Base-by-base conservation (phyloP, 1,284 basidiomycete genomes). In the Neolentinus lepideus region DNA sequence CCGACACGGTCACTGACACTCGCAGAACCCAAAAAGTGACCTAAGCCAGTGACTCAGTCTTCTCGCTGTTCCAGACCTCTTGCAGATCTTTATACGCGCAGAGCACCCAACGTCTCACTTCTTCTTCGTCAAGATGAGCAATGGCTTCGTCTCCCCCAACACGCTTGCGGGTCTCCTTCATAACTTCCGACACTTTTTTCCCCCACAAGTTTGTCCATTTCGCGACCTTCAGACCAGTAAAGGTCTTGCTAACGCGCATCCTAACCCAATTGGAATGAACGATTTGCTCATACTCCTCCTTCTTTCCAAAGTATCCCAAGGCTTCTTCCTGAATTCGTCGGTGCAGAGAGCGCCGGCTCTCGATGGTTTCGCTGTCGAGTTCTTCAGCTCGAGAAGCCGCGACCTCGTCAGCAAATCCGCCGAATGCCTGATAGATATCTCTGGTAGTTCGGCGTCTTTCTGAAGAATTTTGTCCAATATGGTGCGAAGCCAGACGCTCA, bases 391-490 rank as follows among this genome's bases (percentile, higher is more conserved):
- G 58, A 11, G 55, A 35, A 47, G 58, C 52, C 27, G 46, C 54
- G 25, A 56, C 51, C 8, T 35, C 53, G 48, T 14, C 26, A 36
- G 33, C 77, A 77, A 78, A 84, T 6, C 67, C 62, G 2, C 83
- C 69, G 57, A 88, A 88, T 50, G 78, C 74, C 3, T 68, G 64
- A 61, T 83, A 86, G 82, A 88, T 84, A 43, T 63, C 69, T 19
- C 85, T 75, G 72, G 24, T 68, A 63, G 57, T 71, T 75, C 48
- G 76, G 70, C 61, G 79, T 81, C 51, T 61, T 48, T 56, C 55
- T 71, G 51, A 72, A 68, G 1, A 72, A 67, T 21, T 63, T 59
- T 55, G 70, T 73, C 4, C 60, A 63, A 12, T 43, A 51, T 51
- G 54, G 60, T 58, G 66, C 56, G 63, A 57, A 66, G 61, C 54